Base-by-base conservation (phyloP, 2,329 filamentous ascomycete genomes). In the Claviceps pazoutovae region DNA sequence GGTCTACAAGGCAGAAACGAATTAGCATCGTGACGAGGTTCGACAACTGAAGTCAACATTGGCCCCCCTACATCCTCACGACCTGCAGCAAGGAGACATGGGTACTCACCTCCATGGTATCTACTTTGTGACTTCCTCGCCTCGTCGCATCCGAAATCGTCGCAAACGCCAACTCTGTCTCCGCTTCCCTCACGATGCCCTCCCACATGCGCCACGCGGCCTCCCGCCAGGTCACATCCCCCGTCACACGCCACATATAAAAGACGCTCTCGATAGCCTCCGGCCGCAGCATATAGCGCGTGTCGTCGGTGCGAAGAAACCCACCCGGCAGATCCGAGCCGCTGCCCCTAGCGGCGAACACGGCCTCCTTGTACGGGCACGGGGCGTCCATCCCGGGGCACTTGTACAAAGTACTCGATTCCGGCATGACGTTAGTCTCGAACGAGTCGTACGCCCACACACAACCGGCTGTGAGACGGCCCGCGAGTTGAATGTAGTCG, bases 71-170 rank as follows among this genome's bases (percentile, higher is more conserved):
- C 8, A 21, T 42, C 9, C 38, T n/a, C n/a, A 9, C 38, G 14
- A 8, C 8, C 38, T 39, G 16, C 38, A 39, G 16, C 9, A 34
- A 11, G 9, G 30, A 8, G 8, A 9, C 26, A 34, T 34, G 30
- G 8, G 30, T 11, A 41, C 68, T 63, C 73, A 53, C 54, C 66
- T 87, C 80, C 79, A 84, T 83, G n/a, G 74, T 74, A 60, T 88
- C 82, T 38, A 68, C 63, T 56, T 70, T 67, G 4, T 58, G 57
- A 5, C 62, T 60, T 26, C 60, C 57, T 13, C 60, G 59, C 53
- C 49, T 54, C 50, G 54, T 61, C 56, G 71, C 68, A 48, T 72
- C 64, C 9, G 55, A 53, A 13, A 74, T 65, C 1, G 69, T 64
- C 39, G 72, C 70, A 63, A 72, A 68, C 7, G 71, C 73, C 49